Percentiles rank a stretch among this genome's conserved stretches.
phyloP scores from a whole-genome alignment of 306 rosid genomes.

The Gastrolobium villosum region DNA sequence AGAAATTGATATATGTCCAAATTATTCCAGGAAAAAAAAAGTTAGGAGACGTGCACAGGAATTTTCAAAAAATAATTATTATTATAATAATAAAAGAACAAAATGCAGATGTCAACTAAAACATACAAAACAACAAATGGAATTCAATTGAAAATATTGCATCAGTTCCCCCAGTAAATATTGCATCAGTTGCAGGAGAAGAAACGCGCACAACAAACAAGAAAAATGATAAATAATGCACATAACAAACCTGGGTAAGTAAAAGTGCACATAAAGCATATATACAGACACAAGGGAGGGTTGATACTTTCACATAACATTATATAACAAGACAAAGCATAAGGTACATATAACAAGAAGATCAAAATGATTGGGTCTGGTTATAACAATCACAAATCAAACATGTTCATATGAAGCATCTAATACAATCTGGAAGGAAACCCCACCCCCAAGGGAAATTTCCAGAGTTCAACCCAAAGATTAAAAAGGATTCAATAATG shows the following conservation, averaged over 20 bases:
- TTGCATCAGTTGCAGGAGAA: not conserved
- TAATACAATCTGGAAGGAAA: not conserved
- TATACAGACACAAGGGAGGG: no score
- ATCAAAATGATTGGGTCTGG: not conserved
- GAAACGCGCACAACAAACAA: not conserved
- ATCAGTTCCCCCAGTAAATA: not conserved
- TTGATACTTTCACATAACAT: not conserved
- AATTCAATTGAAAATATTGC: conserved; percentile 19
- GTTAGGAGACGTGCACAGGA: not conserved
- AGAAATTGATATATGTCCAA: not conserved
- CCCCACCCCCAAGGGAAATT: not conserved
- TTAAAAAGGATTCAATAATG: not conserved
- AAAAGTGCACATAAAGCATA: no score
- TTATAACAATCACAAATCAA: not conserved
- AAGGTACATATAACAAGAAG: not conserved
- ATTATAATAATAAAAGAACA: not conserved
- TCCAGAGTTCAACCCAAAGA: not conserved
- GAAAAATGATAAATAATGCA: not conserved
- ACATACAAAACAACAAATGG: not conserved
- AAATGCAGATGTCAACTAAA: conserved; percentile 1
- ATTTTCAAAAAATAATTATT: not conserved
- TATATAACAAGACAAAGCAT: conserved; percentile 1
- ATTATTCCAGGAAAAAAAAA: not conserved
- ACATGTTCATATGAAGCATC: conserved; percentile 2
- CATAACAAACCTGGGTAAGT: no score